Conservation (phyloP, 1,139 yeast species). For the Candida mesenterica region DNA sequence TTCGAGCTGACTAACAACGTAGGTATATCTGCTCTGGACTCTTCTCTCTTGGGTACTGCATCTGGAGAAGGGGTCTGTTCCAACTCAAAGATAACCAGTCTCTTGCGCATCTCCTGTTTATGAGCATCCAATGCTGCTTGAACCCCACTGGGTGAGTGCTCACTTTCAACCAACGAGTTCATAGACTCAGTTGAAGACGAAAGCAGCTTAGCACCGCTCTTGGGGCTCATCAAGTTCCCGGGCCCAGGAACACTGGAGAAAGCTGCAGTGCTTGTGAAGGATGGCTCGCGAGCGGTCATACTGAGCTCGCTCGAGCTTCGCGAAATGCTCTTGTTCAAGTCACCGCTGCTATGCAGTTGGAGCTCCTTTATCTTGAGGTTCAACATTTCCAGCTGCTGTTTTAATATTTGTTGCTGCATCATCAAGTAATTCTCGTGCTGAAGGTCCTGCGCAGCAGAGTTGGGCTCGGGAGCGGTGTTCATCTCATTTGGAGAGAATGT, state of each 20-base stretch:
- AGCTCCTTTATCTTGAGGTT: slow-evolving; percentile 22
- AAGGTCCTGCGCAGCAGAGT: slow-evolving; percentile 7
- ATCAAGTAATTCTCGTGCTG: slow-evolving; percentile 38
- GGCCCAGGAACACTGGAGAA: slow-evolving; percentile 1
- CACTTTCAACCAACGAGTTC: slow-evolving; percentile 10
- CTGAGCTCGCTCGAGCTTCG: slow-evolving; percentile 3
- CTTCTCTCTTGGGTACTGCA: no score
- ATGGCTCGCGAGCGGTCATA: not conserved
- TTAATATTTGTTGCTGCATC: slow-evolving; percentile 38
- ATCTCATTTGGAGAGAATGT: slow-evolving; percentile 17
- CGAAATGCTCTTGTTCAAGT: slow-evolving; percentile 3
- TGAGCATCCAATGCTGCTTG: slow-evolving; percentile 11
- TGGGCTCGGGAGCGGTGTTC: not conserved
- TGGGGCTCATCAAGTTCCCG: not conserved
- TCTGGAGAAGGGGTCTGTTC: not conserved
- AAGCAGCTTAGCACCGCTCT: not conserved
- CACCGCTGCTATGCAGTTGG: slow-evolving; percentile 1
- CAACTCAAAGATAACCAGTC: slow-evolving; percentile 4
- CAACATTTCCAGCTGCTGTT: slow-evolving; percentile 38
- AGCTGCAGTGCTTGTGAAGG: not conserved
- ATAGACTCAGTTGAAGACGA: slow-evolving; percentile 16
- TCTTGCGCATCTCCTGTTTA: slow-evolving; percentile 7
- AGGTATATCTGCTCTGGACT: no score
- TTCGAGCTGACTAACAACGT: no score
- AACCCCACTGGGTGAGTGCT: slow-evolving; percentile 8